Percentiles rank a stretch among this genome's conserved stretches.
Evolutionary conservation across 306 rosid species (phyloP).

Genomic region (Urtica urens): DNA sequence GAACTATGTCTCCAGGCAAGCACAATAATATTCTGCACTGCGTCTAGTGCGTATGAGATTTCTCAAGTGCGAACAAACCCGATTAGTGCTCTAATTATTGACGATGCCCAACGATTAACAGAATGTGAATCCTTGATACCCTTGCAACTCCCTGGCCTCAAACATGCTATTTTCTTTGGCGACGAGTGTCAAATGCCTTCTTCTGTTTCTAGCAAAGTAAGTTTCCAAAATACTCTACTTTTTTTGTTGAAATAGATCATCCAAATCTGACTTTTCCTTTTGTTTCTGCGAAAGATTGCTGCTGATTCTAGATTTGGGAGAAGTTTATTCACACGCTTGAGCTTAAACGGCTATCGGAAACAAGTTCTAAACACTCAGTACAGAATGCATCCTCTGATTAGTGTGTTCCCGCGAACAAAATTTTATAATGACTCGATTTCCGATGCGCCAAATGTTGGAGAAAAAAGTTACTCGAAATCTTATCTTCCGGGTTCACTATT

Average conservation of each 20-base stretch:
- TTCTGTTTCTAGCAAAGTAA: conserved; percentile 43
- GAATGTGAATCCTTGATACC: conserved; percentile 68
- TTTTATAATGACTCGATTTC: conserved; percentile 37
- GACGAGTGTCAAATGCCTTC: conserved; percentile 68
- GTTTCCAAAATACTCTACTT: too few relatives aligned
- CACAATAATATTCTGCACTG: conserved; percentile 50
- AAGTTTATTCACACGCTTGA: conserved; percentile 59
- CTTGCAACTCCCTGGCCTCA: conserved; percentile 34
- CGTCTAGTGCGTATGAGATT: conserved; percentile 50
- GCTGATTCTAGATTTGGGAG: conserved; percentile 44
- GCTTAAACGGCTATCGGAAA: conserved; percentile 32
- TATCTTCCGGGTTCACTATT: conserved; percentile 3
- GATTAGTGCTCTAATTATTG: conserved; percentile 37
- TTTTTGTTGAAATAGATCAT: too few relatives aligned
- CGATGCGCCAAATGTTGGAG: conserved; percentile 35
- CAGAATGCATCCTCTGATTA: conserved; percentile 72
- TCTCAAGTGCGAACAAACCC: conserved; percentile 29
- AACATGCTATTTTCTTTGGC: conserved; percentile 56
- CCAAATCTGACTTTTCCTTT: neutral
- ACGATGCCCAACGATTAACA: conserved; percentile 65
- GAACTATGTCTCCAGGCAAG: conserved; percentile 39
- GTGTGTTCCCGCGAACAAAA: conserved; percentile 44
- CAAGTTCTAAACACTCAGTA: conserved; percentile 56
- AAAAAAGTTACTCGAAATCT: too few relatives aligned
- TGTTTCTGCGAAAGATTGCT: conserved; percentile 29